These are phyloP conservation scores for Hygrophorus russula DNA, from an alignment of 768 basidiomycete species.

Conservation along the genomic window DNA sequence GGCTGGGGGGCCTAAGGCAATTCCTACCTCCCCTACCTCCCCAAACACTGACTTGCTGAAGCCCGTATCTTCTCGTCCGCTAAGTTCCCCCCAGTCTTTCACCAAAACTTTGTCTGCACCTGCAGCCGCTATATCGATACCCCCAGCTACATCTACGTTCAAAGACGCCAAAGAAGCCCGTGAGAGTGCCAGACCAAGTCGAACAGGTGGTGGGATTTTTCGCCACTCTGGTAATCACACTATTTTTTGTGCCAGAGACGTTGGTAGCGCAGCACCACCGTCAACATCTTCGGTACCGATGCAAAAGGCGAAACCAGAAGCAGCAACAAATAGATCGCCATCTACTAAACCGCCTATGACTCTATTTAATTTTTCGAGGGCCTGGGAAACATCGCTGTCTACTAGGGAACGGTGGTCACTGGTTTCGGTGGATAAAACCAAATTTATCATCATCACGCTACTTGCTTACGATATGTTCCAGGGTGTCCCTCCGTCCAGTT, in stretches of 20 bases:
- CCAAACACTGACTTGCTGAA: neutral
- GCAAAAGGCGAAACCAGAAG: conserved; percentile 2
- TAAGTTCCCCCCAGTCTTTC: no score
- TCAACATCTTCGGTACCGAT: conserved; percentile 1
- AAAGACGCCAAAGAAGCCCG: conserved; percentile 48
- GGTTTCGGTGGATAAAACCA: conserved; percentile 35
- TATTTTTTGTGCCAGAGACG: conserved; percentile 31
- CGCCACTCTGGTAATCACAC: conserved; percentile 49
- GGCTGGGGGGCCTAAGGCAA: neutral
- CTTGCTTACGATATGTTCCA: conserved; percentile 14
- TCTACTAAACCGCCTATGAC: conserved; percentile 25
- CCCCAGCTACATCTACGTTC: conserved; percentile 29
- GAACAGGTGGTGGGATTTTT: conserved; percentile 66
- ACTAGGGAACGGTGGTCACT: conserved; percentile 43
- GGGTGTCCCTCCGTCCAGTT: conserved; percentile 40
- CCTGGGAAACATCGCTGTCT: conserved; percentile 38
- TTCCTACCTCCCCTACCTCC: neutral
- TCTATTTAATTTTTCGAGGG: conserved; percentile 51
- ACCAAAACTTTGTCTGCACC: neutral
- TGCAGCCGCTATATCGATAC: conserved; percentile 4
- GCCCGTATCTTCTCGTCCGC: neutral
- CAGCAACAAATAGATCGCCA: conserved; percentile 1
- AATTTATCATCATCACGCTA: neutral
- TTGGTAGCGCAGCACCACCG: neutral
- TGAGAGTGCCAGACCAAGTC: conserved; percentile 29